phyloP scores from a whole-genome alignment of 1,284 basidiomycete species.

The Trametes sp. region DNA sequence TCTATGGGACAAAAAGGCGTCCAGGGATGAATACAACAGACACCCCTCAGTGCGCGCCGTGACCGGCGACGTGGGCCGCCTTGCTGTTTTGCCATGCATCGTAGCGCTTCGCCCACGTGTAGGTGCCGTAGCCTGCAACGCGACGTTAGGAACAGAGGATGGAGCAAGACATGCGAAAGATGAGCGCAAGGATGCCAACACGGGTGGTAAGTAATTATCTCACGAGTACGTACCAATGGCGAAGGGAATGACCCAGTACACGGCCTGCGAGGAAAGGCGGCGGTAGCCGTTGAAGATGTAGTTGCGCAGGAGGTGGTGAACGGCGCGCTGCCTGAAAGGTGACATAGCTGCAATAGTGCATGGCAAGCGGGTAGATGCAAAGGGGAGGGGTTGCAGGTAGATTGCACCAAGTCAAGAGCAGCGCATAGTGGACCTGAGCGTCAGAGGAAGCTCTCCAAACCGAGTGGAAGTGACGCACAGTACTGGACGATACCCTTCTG shows the following conservation, averaged over 20 bases:
- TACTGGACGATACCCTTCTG: conserved; percentile 87
- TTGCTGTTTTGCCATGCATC: conserved; percentile 83
- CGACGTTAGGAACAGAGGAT: background rate
- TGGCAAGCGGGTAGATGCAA: background rate
- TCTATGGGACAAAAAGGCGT: conserved; percentile 16
- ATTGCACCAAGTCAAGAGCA: background rate
- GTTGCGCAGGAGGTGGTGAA: conserved; percentile 72
- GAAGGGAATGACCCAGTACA: conserved; percentile 86
- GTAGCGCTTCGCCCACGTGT: conserved; percentile 83
- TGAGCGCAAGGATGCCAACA: background rate
- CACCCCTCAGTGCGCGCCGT: conserved; percentile 39
- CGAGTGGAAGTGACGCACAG: conserved; percentile 61
- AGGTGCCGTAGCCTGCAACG: conserved; percentile 77
- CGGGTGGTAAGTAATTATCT: no score
- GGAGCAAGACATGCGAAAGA: background rate
- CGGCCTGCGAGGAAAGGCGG: conserved; percentile 75
- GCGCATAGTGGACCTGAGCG: background rate
- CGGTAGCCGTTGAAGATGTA: conserved; percentile 91
- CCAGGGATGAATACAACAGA: conserved; percentile 16
- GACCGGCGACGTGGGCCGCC: conserved; percentile 71
- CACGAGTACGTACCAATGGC: conserved; percentile 67
- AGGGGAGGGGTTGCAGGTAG: background rate
- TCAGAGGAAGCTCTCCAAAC: background rate
- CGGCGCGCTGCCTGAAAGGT: conserved; percentile 79
- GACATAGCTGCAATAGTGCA: conserved; percentile 71